Percentiles rank a stretch among this genome's conserved stretches.
These are phyloP conservation scores for Solanum infundibuliforme DNA, from an alignment of 257 asterid genomes.

Conservation along the genomic window DNA sequence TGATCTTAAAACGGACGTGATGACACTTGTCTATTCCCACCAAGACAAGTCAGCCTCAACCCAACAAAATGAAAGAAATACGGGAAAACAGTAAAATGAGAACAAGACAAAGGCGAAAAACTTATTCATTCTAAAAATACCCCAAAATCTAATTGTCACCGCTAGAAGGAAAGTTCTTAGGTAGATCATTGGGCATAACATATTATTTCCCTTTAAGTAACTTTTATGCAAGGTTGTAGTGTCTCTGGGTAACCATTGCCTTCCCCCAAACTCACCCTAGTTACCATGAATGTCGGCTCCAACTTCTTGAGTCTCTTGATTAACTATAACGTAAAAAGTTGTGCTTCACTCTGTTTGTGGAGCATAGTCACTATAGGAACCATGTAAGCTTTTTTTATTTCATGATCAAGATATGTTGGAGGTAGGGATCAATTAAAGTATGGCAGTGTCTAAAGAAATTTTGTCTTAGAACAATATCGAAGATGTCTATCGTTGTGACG, in stretches of 20 bases:
- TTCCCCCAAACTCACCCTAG: not conserved
- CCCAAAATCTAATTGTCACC: not conserved
- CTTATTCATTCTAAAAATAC: not conserved
- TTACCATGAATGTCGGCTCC: not conserved
- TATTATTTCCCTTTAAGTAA: not conserved
- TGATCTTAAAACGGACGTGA: not conserved
- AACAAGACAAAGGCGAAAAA: not conserved
- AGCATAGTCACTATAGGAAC: not conserved
- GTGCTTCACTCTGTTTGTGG: not conserved
- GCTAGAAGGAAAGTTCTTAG: not conserved
- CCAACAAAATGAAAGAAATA: not conserved
- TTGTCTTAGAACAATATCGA: not conserved
- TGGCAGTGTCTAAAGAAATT: not conserved
- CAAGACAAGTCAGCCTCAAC: not conserved
- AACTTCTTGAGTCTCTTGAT: not conserved
- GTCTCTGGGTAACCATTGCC: not conserved
- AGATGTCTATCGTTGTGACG: not conserved
- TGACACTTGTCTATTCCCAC: not conserved
- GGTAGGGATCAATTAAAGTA: not conserved
- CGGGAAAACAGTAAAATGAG: no score
- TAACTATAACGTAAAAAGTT: not conserved
- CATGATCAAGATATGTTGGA: not conserved
- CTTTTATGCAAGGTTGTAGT: not conserved
- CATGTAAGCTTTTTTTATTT: not conserved
- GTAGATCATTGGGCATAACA: not conserved